Conservation (phyloP, 2,329 filamentous ascomycete species). For the Aspergillus sp. region DNA sequence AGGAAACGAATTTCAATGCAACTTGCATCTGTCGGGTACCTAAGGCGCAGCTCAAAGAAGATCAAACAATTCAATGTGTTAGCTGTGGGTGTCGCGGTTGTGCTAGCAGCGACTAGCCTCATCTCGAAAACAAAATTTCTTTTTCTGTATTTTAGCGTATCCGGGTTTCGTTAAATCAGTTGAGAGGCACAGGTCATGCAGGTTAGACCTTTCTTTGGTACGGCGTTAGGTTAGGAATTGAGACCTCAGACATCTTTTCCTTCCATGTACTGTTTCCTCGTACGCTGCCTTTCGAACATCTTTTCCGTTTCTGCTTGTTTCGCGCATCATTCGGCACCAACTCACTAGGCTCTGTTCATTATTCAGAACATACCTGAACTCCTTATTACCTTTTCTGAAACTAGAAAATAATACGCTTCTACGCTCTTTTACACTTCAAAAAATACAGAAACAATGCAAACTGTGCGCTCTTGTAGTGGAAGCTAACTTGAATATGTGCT, state of each 20-base stretch:
- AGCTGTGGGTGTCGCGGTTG: slow-evolving; percentile 93
- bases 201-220: background rate
- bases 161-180: background rate
- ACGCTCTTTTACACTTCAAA: background rate
- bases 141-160: background rate
- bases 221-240: slow-evolving; percentile 6
- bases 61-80: slow-evolving; percentile 88
- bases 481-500: background rate
- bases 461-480: background rate
- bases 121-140: background rate
- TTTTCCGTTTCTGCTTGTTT: background rate
- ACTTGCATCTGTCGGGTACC: slow-evolving; percentile 97
- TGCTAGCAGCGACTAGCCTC: slow-evolving; percentile 71
- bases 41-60: slow-evolving; percentile 83
- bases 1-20: slow-evolving; percentile 98
- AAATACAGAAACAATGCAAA: background rate
- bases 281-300: background rate
- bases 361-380: slow-evolving; percentile 23
- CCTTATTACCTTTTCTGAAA: background rate
- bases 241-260: background rate
- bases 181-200: background rate
- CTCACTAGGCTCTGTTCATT: background rate
- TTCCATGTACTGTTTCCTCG: background rate
- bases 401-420: too few relatives aligned
- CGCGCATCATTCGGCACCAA: background rate